These are phyloP conservation scores for Fomitopsis schrenkii DNA, from an alignment of 1,284 basidiomycete species.

Conservation along the genomic window DNA sequence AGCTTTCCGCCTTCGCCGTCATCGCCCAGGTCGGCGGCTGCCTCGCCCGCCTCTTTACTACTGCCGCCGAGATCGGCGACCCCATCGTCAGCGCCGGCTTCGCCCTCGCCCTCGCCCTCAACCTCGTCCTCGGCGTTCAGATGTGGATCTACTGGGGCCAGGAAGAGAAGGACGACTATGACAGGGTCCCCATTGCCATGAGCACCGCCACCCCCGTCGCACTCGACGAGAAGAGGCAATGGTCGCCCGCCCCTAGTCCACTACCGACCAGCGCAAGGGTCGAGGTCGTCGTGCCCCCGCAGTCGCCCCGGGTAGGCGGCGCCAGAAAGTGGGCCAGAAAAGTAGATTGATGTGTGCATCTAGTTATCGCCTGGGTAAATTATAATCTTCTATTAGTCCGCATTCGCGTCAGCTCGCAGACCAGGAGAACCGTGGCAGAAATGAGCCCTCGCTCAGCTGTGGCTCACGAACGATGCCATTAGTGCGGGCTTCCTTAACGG, in stretches of 20 bases:
- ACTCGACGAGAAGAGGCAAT: conserved; percentile 27
- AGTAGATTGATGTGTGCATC: conserved; percentile 37
- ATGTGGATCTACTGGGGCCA: conserved; percentile 81
- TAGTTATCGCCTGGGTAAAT: not conserved
- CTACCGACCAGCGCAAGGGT: conserved; percentile 27
- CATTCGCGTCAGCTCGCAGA: too few species aligned
- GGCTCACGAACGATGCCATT: too few species aligned
- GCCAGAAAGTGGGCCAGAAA: conserved; percentile 69
- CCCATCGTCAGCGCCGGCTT: conserved; percentile 77
- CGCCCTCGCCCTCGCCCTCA: conserved; percentile 73
- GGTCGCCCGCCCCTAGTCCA: conserved; percentile 14
- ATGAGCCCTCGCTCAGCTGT: too few species aligned
- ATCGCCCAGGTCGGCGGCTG: conserved; percentile 81
- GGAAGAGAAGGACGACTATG: conserved; percentile 36
- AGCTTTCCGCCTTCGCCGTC: conserved; percentile 88
- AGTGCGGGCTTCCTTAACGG: too few species aligned
- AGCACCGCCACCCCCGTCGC: not conserved
- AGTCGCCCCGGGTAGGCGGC: conserved; percentile 36
- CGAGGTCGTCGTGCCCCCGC: conserved; percentile 38
- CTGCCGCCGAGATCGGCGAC: conserved; percentile 82
- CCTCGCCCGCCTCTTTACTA: conserved; percentile 87
- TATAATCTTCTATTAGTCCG: not conserved
- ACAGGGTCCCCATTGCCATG: conserved; percentile 14
- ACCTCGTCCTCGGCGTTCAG: conserved; percentile 76
- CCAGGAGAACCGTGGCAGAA: too few species aligned